Conservation (phyloP, 495 filamentous ascomycete genomes). For the Alectoria sarmentosa region DNA sequence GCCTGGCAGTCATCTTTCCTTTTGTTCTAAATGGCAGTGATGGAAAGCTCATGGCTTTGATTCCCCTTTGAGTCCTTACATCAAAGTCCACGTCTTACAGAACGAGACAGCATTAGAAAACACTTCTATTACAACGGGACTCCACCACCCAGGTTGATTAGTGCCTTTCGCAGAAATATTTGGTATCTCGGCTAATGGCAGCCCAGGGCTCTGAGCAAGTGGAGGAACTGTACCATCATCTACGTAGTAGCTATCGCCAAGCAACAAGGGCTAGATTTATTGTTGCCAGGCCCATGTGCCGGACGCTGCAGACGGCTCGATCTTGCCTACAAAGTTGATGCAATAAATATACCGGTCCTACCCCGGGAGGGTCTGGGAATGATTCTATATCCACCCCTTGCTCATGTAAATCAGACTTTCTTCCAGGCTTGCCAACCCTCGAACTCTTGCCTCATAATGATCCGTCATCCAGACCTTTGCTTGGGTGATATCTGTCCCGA, state of each 20-base stretch:
- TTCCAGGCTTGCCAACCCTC: neutral
- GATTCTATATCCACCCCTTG: neutral
- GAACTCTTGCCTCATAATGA: neutral
- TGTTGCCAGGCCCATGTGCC: neutral
- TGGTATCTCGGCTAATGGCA: neutral
- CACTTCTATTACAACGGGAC: neutral
- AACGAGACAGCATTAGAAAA: neutral
- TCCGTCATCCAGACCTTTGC: neutral
- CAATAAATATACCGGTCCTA: neutral
- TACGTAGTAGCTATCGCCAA: neutral
- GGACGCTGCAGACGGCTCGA: neutral
- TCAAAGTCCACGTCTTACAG: neutral
- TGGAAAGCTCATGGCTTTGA: neutral
- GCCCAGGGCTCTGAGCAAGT: neutral
- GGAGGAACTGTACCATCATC: neutral
- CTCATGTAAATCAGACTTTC: neutral
- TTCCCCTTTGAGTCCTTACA: neutral
- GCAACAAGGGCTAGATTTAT: neutral
- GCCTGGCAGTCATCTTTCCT: neutral
- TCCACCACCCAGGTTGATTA: neutral
- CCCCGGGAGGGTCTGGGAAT: neutral
- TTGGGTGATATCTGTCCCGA: neutral
- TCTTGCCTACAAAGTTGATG: too few relatives aligned
- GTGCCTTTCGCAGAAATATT: neutral
- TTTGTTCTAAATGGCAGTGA: neutral